These are phyloP conservation scores for Eutypa lata DNA, from an alignment of 2,329 filamentous ascomycete genomes.

Conservation along the genomic window DNA sequence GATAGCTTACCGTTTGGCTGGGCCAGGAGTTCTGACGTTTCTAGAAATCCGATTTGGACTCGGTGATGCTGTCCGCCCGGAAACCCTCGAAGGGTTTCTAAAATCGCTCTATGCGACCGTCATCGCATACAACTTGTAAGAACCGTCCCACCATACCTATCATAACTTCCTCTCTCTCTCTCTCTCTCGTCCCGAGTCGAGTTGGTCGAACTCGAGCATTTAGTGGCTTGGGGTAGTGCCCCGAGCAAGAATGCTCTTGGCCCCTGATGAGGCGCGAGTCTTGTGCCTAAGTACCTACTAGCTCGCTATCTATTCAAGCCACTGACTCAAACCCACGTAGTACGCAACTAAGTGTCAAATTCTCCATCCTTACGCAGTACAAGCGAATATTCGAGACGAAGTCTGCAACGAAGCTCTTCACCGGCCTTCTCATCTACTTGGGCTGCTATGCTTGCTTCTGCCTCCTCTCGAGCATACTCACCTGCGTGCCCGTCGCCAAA, in stretches of 20 bases:
- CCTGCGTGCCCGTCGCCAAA: slow-evolving; percentile 20
- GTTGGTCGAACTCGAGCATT: too few species aligned
- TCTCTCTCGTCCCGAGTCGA: too few species aligned
- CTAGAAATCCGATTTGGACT: slow-evolving; percentile 22
- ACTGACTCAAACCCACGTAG: not conserved
- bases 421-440: slow-evolving; percentile 19
- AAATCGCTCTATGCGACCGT: slow-evolving; percentile 20
- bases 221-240: too few species aligned
- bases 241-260: too few species aligned
- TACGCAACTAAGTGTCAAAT: slow-evolving; percentile 22
- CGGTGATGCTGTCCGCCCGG: slow-evolving; percentile 11
- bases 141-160: too few species aligned
- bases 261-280: not conserved
- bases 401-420: slow-evolving; percentile 17
- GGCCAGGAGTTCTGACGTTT: not conserved
- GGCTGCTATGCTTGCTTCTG: slow-evolving; percentile 18
- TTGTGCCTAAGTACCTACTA: too few species aligned
- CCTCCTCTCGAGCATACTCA: slow-evolving; percentile 19
- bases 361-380: slow-evolving; percentile 27
- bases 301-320: too few species aligned
- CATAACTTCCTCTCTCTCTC: too few species aligned
- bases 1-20: not conserved
- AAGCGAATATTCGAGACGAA: slow-evolving; percentile 21
- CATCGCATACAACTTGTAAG: slow-evolving; percentile 18
- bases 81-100: slow-evolving; percentile 15